These are phyloP conservation scores for Coemansia sp. DNA, from an alignment of 192 early-diverging fungal species.

Conservation along the genomic window DNA sequence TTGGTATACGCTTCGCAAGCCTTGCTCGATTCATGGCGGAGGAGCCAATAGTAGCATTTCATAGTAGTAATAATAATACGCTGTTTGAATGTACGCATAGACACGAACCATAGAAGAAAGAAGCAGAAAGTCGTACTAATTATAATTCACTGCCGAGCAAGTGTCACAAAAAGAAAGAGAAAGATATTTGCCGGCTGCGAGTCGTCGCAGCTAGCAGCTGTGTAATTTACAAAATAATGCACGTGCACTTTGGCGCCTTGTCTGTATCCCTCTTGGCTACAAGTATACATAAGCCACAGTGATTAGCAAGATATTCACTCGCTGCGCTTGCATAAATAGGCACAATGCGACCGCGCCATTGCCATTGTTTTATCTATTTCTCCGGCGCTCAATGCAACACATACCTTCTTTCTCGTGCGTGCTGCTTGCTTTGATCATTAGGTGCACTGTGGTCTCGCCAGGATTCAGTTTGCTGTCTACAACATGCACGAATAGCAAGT, in stretches of 20 bases:
- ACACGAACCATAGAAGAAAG: not conserved
- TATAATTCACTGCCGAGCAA: not conserved
- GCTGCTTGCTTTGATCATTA: constrained; percentile 22
- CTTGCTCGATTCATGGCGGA: no score
- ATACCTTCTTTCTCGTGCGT: constrained; percentile 32
- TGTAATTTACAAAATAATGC: constrained; percentile 43
- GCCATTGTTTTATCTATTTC: constrained; percentile 5
- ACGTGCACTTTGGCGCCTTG: constrained; percentile 49
- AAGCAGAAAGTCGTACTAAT: not conserved
- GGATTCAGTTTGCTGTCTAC: constrained; percentile 31
- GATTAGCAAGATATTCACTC: not conserved
- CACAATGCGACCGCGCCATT: not conserved
- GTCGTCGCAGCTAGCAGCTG: not conserved
- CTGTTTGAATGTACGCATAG: not conserved
- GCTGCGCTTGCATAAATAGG: not conserved
- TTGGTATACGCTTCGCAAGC: not conserved
- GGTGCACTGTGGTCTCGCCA: constrained; percentile 17
- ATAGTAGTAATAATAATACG: not conserved
- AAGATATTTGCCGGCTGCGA: not conserved
- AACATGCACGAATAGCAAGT: not conserved
- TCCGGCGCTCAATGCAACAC: no score
- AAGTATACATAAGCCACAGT: not conserved
- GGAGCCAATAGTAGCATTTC: no score
- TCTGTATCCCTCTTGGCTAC: constrained; percentile 45
- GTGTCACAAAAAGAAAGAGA: not conserved